Evolutionary conservation across 208 protist genomes (phyloP), one percentile per base, ranked within the genome.

Genomic region (Angomonas deanei): DNA sequence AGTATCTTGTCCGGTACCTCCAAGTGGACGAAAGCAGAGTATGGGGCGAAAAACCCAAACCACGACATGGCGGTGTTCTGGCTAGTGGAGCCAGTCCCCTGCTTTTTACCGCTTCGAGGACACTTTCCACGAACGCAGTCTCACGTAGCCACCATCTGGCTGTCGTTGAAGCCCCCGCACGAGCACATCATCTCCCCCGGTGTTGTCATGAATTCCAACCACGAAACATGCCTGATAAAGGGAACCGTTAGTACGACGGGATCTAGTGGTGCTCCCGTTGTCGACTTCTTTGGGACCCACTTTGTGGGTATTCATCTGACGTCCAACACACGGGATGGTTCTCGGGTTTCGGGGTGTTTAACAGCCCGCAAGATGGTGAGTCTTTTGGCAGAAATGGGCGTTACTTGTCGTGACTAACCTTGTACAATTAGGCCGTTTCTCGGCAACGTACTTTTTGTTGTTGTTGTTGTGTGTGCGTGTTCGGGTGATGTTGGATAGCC

Each of bases 231-330:
- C 63, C 62, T 80, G 3, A 85, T 71, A 21, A 73, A 74, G 2
- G 88, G 88, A 21, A 92, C 83, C 0, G 88, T 94, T 1, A 92
- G 81, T 60, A 92, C 77, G 17, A 85, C 75, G 3, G 88, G 88
- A 33, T 88, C 82, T 19, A 94, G 88, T 52, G 88, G 88, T 0
- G 88, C 85, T 23, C 88, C 88, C 8, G 83, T 94, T 3, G 74
- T 92, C 21, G 88, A 94, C 61, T 68, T 81, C 61, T 88, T 78
- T 64, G 88, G 88, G 13, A 84, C 82, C 26, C 74, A 84, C 60
- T 63, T 94, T 19, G 88, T 94, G 5, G 88, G 88, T 1, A 71
- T 94, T 24, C 88, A 94, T 55, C 69, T 94, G 23, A 88, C 80
- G 2, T 92, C 85, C 28, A 92, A 94, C 64, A 94, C 80, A 23